A percentile compares a stretch with the other conserved stretches of the same genome.
These are phyloP conservation scores for Gossypium davidsonii DNA, from an alignment of 441 rosid species.

Conservation along the genomic window DNA sequence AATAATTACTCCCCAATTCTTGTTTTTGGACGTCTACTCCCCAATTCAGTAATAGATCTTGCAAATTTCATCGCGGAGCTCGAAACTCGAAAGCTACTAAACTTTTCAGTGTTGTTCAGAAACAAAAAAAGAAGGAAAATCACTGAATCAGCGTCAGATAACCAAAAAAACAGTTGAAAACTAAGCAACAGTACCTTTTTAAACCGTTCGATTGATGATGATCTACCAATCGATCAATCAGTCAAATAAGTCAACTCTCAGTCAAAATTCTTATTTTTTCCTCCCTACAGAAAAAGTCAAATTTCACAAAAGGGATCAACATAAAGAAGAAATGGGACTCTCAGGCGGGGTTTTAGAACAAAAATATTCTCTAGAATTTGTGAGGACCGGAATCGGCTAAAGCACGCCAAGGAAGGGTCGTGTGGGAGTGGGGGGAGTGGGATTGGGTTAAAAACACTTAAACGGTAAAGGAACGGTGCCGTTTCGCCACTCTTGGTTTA, in stretches of 20 bases:
- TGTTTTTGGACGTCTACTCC: not conserved
- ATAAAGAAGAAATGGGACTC: not conserved
- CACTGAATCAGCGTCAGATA: not conserved
- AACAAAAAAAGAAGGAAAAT: not conserved
- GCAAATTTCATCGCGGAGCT: not conserved
- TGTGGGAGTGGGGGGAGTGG: not conserved
- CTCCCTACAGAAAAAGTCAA: too few species aligned
- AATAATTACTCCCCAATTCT: not conserved
- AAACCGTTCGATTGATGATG: constrained; percentile 3
- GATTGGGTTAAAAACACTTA: not conserved
- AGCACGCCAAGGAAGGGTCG: not conserved
- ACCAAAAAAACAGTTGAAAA: not conserved
- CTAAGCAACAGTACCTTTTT: not conserved
- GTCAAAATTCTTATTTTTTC: not conserved
- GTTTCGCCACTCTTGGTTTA: not conserved
- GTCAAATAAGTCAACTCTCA: constrained; percentile 3
- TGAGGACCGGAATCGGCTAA: constrained; percentile 8
- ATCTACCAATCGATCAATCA: constrained; percentile 7
- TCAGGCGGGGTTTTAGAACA: not conserved
- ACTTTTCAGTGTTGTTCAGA: not conserved
- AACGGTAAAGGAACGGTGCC: not conserved
- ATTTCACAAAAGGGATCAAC: not conserved
- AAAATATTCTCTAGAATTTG: not conserved
- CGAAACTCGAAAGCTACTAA: not conserved
- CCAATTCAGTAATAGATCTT: not conserved